These are phyloP conservation scores for Diaporthe citri DNA, from an alignment of 2,329 filamentous ascomycete species.

Conservation along the genomic window DNA sequence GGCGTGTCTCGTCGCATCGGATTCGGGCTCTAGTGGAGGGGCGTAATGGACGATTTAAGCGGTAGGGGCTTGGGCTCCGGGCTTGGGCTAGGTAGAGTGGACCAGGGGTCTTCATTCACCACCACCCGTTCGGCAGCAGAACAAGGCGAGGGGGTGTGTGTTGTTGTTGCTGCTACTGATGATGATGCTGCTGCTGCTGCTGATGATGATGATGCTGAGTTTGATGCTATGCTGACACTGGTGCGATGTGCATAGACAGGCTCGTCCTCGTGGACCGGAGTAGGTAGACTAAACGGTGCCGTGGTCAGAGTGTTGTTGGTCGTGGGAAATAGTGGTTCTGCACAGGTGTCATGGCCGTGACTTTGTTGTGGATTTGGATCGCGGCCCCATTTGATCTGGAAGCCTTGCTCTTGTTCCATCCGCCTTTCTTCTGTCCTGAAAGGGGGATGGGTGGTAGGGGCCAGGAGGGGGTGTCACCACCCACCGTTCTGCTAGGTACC, in stretches of 20 bases:
- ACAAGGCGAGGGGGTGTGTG: neutral
- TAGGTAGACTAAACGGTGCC: neutral
- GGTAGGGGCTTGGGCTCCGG: conserved; percentile 25
- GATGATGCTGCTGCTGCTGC: neutral
- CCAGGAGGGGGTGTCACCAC: neutral
- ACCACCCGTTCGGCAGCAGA: conserved; percentile 26
- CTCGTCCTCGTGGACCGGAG: neutral
- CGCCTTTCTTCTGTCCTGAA: conserved; percentile 23
- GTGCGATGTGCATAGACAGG: neutral
- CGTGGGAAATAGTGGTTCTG: neutral
- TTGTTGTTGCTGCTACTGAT: neutral
- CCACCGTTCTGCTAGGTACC: neutral
- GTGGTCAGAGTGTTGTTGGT: neutral
- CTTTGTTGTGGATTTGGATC: conserved; percentile 20
- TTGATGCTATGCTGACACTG: neutral
- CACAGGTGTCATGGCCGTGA: neutral
- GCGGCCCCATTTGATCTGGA: conserved; percentile 24
- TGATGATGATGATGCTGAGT: neutral
- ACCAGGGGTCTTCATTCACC: conserved; percentile 28
- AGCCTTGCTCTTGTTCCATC: conserved; percentile 27
- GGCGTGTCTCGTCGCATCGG: conserved; percentile 40
- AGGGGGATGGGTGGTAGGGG: conserved; percentile 8
- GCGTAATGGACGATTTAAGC: conserved; percentile 35
- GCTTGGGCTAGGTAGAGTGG: conserved; percentile 29
- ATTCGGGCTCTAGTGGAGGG: conserved; percentile 33